These are phyloP conservation scores for Trichoderma sp. DNA, from an alignment of 2,329 filamentous ascomycete species.

Conservation along the genomic window DNA sequence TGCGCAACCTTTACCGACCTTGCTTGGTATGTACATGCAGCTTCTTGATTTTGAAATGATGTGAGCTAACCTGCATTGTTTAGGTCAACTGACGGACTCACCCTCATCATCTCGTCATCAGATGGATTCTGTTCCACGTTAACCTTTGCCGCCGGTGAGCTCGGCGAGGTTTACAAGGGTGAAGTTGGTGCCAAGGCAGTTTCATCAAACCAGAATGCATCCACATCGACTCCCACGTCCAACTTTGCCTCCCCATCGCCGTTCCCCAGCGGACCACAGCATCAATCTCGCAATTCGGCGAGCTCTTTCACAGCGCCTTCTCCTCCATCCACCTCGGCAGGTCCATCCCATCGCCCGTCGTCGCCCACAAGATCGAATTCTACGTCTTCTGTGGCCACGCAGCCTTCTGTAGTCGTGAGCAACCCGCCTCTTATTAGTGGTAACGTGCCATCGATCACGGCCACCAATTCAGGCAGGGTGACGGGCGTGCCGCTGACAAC, in stretches of 20 bases:
- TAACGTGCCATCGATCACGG: slow-evolving; percentile 72
- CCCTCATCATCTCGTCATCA: slow-evolving; percentile 89
- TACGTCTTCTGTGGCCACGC: slow-evolving; percentile 73
- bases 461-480: slow-evolving; percentile 64
- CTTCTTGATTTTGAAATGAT: not conserved
- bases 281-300: slow-evolving; percentile 57
- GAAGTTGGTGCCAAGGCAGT: slow-evolving; percentile 55
- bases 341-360: slow-evolving; percentile 63
- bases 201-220: slow-evolving; percentile 62
- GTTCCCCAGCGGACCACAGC: slow-evolving; percentile 46
- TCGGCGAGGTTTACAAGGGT: slow-evolving; percentile 77
- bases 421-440: slow-evolving; percentile 78
- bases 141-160: slow-evolving; percentile 77
- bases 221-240: slow-evolving; percentile 67
- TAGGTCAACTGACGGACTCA: slow-evolving; percentile 51
- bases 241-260: slow-evolving; percentile 61
- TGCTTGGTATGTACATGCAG: slow-evolving; percentile 66
- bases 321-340: slow-evolving; percentile 49
- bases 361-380: slow-evolving; percentile 86
- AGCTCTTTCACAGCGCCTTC: slow-evolving; percentile 59
- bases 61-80: slow-evolving; percentile 26
- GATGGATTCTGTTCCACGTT: slow-evolving; percentile 96
- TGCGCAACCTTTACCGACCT: slow-evolving; percentile 97
- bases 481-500: slow-evolving; percentile 74
- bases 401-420: slow-evolving; percentile 61